These are phyloP conservation scores for Pistacia vera DNA, from an alignment of 345 rosid species.

Conservation along the genomic window DNA sequence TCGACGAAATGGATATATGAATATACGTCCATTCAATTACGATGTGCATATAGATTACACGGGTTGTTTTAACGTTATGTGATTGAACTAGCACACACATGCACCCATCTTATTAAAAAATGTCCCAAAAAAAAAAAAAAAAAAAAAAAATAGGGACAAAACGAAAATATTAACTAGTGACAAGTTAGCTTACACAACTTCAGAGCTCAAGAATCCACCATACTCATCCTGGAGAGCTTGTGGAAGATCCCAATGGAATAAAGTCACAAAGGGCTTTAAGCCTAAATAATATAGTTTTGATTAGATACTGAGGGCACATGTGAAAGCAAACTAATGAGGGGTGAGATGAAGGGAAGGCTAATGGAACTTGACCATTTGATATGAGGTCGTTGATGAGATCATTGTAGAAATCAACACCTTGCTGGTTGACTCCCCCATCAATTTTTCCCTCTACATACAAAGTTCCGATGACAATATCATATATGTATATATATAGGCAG, in stretches of 20 bases:
- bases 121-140: no score
- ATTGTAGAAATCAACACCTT: constrained; percentile 35
- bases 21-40: no score
- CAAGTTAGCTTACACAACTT: constrained; percentile 38
- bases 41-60: no score
- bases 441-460: constrained; percentile 31
- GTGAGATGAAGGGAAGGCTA: not conserved
- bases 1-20: no score
- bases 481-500: no score
- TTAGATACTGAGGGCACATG: no score
- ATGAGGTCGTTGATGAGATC: constrained; percentile 26
- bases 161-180: not conserved
- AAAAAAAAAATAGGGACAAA: no score
- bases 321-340: no score
- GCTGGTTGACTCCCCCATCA: constrained; percentile 31
- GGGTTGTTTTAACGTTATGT: no score
- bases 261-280: constrained; percentile 53
- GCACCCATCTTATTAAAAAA: no score
- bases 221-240: constrained; percentile 67
- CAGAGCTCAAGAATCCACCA: constrained; percentile 51
- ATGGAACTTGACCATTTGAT: constrained; percentile 20
- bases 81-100: no score
- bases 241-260: constrained; percentile 64
- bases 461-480: not conserved
- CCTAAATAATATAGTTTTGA: constrained; percentile 25